Evolutionary conservation across 768 basidiomycete genomes (phyloP).

Genomic region (Dictyophora rubrovolvata): DNA sequence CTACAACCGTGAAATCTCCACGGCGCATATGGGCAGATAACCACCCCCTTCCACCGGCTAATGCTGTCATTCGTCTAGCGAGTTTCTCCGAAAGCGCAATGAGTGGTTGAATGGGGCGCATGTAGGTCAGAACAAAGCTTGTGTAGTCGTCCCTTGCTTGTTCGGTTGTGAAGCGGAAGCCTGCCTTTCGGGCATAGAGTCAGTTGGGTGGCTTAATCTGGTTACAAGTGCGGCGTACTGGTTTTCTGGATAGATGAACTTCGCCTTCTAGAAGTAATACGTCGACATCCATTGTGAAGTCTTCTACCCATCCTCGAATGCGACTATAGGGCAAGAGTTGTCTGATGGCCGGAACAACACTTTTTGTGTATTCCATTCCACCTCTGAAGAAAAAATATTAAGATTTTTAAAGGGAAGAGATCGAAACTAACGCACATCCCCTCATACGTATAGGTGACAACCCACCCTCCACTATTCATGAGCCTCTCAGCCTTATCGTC

Average conservation of each 20-base stretch:
- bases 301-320: conserved; percentile 31
- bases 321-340: conserved; percentile 26
- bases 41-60: conserved; percentile 26
- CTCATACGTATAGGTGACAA: conserved; percentile 31
- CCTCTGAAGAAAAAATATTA: conserved; percentile 21
- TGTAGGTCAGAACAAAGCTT: conserved; percentile 22
- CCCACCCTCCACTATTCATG: conserved; percentile 29
- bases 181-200: conserved; percentile 16
- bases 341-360: conserved; percentile 28
- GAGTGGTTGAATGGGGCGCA: conserved; percentile 21
- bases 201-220: not conserved
- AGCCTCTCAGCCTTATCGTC: conserved; percentile 23
- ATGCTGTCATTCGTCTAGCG: conserved; percentile 23
- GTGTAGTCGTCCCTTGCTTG: conserved; percentile 24
- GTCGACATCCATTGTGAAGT: conserved; percentile 24
- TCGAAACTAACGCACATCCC: conserved; percentile 26
- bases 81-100: conserved; percentile 22
- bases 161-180: conserved; percentile 24
- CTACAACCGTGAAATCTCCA: conserved; percentile 28
- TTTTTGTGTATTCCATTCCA: conserved; percentile 35
- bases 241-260: conserved; percentile 30
- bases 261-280: conserved; percentile 32
- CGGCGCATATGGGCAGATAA: conserved; percentile 36
- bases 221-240: conserved; percentile 17
- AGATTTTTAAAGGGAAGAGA: too few species aligned